phyloP scores from a whole-genome alignment of 257 asterid genomes.

The Rehmannia glutinosa region DNA sequence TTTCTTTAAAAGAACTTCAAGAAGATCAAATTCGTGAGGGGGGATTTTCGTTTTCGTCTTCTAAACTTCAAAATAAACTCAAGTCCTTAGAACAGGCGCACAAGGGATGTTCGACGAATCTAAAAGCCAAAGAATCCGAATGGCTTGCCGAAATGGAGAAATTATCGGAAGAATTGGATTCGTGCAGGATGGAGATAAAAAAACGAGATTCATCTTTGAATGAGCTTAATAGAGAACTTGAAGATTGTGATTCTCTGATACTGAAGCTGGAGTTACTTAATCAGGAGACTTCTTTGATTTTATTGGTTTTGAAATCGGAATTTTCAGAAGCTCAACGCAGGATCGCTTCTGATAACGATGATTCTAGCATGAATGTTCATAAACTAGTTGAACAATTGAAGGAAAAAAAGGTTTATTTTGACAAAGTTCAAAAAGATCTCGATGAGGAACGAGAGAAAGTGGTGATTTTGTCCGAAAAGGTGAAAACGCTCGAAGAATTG shows the following conservation, averaged over 20 bases:
- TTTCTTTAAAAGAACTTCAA: conserved; percentile 62
- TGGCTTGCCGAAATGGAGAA: conserved; percentile 57
- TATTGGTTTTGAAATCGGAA: conserved; percentile 61
- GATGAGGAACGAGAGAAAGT: conserved; percentile 60
- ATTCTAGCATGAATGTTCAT: conserved; percentile 22
- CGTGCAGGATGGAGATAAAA: conserved; percentile 41
- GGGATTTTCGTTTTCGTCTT: conserved; percentile 51
- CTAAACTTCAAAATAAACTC: conserved; percentile 71
- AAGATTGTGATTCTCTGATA: conserved; percentile 53
- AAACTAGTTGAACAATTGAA: conserved; percentile 48
- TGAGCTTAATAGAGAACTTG: conserved; percentile 54
- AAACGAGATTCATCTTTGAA: conserved; percentile 36
- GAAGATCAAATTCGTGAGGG: conserved; percentile 69
- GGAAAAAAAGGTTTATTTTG: conserved; percentile 43
- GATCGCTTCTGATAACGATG: conserved; percentile 24
- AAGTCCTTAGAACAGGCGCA: conserved; percentile 59
- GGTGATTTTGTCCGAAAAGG: conserved; percentile 34
- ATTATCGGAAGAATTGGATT: conserved; percentile 40
- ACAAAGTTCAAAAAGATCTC: conserved; percentile 42
- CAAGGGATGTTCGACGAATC: conserved; percentile 46
- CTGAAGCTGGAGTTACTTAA: conserved; percentile 53
- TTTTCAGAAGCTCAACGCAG: conserved; percentile 47
- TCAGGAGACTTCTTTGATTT: conserved; percentile 53
- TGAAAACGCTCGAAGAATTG: conserved; percentile 36
- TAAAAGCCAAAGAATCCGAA: conserved; percentile 62